Evolutionary conservation across 2,329 filamentous ascomycete genomes (phyloP), one percentile per base, ranked within the genome.

Genomic region (Ascochyta lentis): DNA sequence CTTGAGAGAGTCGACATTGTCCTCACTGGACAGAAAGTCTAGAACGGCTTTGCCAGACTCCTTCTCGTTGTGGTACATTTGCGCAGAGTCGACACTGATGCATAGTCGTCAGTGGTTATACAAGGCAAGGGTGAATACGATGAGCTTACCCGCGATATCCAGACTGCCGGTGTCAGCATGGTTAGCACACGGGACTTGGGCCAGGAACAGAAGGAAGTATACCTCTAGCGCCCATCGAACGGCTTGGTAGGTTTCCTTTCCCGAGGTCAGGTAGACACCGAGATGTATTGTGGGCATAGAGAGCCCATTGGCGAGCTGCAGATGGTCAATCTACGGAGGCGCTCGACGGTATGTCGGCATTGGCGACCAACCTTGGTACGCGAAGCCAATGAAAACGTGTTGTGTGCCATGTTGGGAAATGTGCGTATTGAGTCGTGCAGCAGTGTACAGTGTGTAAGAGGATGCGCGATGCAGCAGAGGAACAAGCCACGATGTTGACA

Each of bases 201-300:
- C 53, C 43, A 45, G 45, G 31, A 45, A 46, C 54, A 59, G 64
- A 56, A 63, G 52, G 54, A 54, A 61, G 54, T 81, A 79, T 57
- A 79, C 80, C 48, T 80, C 77, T 1, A 90, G 77, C 9, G 82
- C 87, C 73, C 77, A 83, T 41, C 76, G 77, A 2, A 91, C 86
- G 1, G 88, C 81, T 24, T 79, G 72, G 9, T 77, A 79, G 16
- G 85, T 86, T 67, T 90, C 86, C 24, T 72, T 72, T 1, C 87
- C 85, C 3, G 82, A 84, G 73, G 89, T 89, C 77, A 89, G 81
- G 76, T 92, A 92, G 10, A 92, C 84, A 4, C 89, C 89, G 1
- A 92, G 83, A 62, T 92, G 89, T 63, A 92, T 86, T 65, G 84
- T 84, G 13, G 89, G 89, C 75, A 91, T 91, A 13, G 79, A 79